Evolutionary conservation across 2,329 filamentous ascomycete species (phyloP).

Genomic region (Verticillium nonalfalfae): DNA sequence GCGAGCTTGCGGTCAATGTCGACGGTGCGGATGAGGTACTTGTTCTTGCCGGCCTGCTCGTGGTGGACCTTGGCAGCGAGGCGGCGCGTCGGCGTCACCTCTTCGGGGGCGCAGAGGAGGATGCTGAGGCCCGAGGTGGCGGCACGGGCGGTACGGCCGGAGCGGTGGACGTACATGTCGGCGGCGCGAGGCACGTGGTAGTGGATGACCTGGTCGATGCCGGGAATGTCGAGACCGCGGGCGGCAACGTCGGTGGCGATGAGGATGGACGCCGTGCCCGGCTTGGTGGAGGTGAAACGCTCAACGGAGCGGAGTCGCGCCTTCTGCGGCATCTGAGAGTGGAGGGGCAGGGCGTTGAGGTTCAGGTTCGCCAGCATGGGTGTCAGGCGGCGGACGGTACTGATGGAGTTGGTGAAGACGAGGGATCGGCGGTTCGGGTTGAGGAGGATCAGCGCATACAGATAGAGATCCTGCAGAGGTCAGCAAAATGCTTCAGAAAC

Average conservation of each 20-base stretch:
- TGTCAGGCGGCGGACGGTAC: conserved; percentile 77
- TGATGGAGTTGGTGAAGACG: conserved; percentile 95
- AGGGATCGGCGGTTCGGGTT: conserved; percentile 76
- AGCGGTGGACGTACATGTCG: conserved; percentile 92
- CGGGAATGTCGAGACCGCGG: conserved; percentile 86
- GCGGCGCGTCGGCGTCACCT: conserved; percentile 76
- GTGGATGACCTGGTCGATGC: conserved; percentile 84
- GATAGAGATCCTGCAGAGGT: conserved; percentile 67
- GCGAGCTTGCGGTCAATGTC: conserved; percentile 79
- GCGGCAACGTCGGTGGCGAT: conserved; percentile 93
- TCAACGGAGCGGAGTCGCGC: conserved; percentile 90
- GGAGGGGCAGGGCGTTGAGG: conserved; percentile 69
- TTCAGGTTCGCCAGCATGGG: conserved; percentile 80
- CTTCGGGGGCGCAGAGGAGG: conserved; percentile 84
- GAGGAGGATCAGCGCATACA: conserved; percentile 81
- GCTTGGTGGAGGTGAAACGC: conserved; percentile 65
- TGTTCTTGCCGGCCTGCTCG: conserved; percentile 39
- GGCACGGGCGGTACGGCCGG: conserved; percentile 86
- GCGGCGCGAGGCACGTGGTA: conserved; percentile 91
- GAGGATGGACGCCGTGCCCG: conserved; percentile 56
- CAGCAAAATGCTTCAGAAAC: neutral
- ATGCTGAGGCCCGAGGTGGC: conserved; percentile 73
- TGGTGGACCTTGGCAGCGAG: conserved; percentile 86
- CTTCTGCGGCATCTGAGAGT: conserved; percentile 95
- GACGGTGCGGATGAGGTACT: conserved; percentile 67